Evolutionary conservation across 306 rosid genomes (phyloP), one percentile per base, ranked within the genome.

Genomic region (Castanea crenata): DNA sequence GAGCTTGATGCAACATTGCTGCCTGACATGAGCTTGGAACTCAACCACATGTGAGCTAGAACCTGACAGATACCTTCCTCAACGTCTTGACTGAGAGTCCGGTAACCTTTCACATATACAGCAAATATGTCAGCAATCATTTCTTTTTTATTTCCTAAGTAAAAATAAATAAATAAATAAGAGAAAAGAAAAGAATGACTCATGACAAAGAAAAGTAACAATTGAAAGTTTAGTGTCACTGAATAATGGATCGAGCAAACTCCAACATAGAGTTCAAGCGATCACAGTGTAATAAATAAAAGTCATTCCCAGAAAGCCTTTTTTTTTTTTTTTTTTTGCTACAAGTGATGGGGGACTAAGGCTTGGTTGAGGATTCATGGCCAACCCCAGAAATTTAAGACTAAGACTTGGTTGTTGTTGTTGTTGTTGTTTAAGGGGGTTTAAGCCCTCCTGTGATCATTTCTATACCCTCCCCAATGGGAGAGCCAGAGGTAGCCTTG

Each of bases 61-160:
- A 96, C 99, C 81, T 96, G 99, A 85, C 99, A 96, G 83, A 96
- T 93, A 49, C 99, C 99, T 87, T 96, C 99, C 89, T 96, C 99
- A 6, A 96, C 99, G 18, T 93, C 96, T 86, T 89, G 99, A 80
- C 92, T 90, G 32, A 93, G 91, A 55, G 93, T 86, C 73, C 93
- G 98, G 85, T 88, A 93, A 86, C 99, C 99, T 95, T 81, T 78
- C 83, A 82, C 19, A 79, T 35, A 71, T 62, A 78, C 73, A 68
- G 63, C 27, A 79, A 46, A 76, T 63, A 35, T 5, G 76, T 73
- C 46, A 63, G 78, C 25, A 73, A 8, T 38, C 46, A 38, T 38
- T 38, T 49, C 16, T 49, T 49, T 12, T 49, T 12, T 49, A 38
- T 38, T 49, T 49, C 16, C 54, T 12, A 49, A 49, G 16, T 49